Evolutionary conservation across 2,329 filamentous ascomycete species (phyloP), one percentile per base, ranked within the genome.

Genomic region (Diaporthe citriasiana): DNA sequence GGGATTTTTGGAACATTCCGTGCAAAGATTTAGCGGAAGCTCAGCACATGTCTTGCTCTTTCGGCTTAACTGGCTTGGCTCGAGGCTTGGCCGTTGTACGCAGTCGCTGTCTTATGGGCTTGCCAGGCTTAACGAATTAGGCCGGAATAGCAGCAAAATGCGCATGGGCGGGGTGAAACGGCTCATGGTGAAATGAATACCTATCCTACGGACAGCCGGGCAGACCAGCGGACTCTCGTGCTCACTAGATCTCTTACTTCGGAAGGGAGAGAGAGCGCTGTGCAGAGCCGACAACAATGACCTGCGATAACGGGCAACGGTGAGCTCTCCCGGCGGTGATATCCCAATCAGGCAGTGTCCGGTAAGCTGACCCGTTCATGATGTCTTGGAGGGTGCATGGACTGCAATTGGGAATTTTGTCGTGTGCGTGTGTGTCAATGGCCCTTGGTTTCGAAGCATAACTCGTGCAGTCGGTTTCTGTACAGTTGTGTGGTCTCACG

Each of bases 381-480:
- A 65, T 66, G 60, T 50, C 30, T 35, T 25, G 17, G 19, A 6
- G 5, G 12, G 42, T 40, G 8, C 42, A 30, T 53, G 33, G 47
- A 13, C 63, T 40, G 47, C 33, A 7, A 53, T 68, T 53, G 30
- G 47, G 30, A 40, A 30, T n/a, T 27, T 10, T 38, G 45, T 50
- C 9, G 30, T 53, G 15, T 53, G 33, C 22, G n/a, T 25, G 47
- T 38, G 63, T n/a, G 42, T 35, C 45, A 40, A 40, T 22, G 2
- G 27, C 27, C 27, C 17, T 3, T 50, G 42, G 8, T 27, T 15
- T 12, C 2, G 17, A 35, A 53, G 45, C 15, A 51, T 51, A 25
- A 50, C 51, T 66, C 45, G 45, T 51, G 45, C 63, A 66, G 30
- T 45, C 60, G 30, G 60, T 27, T 30, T n/a, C 22, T 51, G 27